A percentile compares a stretch with the other conserved stretches of the same genome.
Evolutionary conservation across 2,329 filamentous ascomycete genomes (phyloP).

Genomic region (Cladosporium cucumerinum): DNA sequence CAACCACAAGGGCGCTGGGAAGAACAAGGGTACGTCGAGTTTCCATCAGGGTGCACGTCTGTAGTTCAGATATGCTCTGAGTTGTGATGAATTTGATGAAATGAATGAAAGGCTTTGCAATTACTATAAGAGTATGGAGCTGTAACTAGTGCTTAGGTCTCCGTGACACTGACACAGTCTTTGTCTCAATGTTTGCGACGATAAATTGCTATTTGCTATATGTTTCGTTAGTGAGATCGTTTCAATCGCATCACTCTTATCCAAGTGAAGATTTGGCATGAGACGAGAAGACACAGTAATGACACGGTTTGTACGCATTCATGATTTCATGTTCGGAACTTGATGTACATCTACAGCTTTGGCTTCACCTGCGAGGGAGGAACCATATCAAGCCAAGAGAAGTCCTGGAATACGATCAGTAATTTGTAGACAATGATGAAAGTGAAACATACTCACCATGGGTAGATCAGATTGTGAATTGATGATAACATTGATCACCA

Average conservation of each 20-base stretch:
- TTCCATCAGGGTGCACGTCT: constrained; percentile 2
- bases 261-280: neutral
- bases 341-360: constrained; percentile 19
- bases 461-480: constrained; percentile 36
- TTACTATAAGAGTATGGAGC: neutral
- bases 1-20: neutral
- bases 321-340: neutral
- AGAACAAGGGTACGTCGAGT: neutral
- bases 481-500: constrained; percentile 55
- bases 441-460: constrained; percentile 23
- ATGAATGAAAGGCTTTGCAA: neutral
- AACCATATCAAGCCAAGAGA: constrained; percentile 33
- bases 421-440: neutral
- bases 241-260: neutral
- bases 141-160: too few relatives aligned
- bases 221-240: neutral
- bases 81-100: neutral
- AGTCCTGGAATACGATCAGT: constrained; percentile 27
- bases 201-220: neutral
- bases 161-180: neutral
- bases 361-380: constrained; percentile 25
- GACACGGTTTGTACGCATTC: neutral
- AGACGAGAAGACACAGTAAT: neutral
- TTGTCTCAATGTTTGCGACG: neutral
- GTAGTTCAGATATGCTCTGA: neutral